Conservation (phyloP, 306 rosid species). For the Rosa rugosa region DNA sequence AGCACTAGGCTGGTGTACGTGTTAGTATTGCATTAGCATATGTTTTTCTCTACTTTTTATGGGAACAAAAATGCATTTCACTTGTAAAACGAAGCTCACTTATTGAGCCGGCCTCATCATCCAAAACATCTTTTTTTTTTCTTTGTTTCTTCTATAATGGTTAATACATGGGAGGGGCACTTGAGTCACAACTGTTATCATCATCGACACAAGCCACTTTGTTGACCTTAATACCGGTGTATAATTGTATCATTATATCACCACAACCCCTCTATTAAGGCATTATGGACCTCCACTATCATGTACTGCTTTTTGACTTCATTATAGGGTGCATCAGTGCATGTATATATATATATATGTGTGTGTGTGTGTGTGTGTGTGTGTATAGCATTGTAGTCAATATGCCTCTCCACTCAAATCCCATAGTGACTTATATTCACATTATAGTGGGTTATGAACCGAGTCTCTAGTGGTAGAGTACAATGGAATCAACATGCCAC, state of each 20-base stretch:
- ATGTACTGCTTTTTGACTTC: background rate
- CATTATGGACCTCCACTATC: background rate
- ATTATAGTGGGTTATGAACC: background rate
- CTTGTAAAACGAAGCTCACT: background rate
- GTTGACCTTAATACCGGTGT: background rate
- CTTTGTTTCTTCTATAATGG: background rate
- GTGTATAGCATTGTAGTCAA: background rate
- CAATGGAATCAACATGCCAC: background rate
- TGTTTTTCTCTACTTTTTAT: background rate
- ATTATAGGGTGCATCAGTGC: background rate
- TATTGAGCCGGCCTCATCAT: no score
- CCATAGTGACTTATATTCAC: background rate
- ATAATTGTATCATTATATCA: background rate
- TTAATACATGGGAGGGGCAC: background rate
- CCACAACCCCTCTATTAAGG: background rate
- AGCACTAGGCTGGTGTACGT: background rate
- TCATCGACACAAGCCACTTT: background rate
- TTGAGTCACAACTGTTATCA: background rate
- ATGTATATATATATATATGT: background rate
- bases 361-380: no score
- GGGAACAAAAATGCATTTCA: background rate
- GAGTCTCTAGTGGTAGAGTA: background rate
- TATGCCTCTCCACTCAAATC: conserved; percentile 2
- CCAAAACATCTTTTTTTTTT: background rate
- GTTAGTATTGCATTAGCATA: background rate